Base-by-base conservation (phyloP, 139 green algal genomes). In the Volvox africanus region DNA sequence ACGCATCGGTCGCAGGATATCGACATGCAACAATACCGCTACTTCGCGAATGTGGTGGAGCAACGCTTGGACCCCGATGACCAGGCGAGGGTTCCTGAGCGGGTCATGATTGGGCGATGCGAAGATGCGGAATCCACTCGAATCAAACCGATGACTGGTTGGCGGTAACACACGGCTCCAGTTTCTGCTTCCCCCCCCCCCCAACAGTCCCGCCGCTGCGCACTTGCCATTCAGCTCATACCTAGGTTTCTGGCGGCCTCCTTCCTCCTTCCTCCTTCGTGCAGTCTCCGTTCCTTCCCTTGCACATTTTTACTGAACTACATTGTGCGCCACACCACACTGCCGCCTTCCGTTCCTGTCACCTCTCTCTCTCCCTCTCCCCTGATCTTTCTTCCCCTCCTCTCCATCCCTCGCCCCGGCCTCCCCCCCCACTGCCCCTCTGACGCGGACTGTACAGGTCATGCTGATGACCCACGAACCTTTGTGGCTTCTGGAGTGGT, bases 401-500 rank as follows among this genome's bases (percentile, higher is more conserved):
- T 18, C 78, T 20, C 36, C 78, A 35, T 61, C 78, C 35, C 78
- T 6, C 78, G 35, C 26, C 19, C 80, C 24, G n/a, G n/a, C n/a
- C n/a, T n/a, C 80, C 24, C 76, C 76, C 11, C 69, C 26, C 16
- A 36, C n/a, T 18, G 11, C 26, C 24, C n/a, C 68, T 44, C 36
- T 2, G 26, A 30, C 9, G 44, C 44, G 44, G 44, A 9, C 9
- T 55, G 14, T 35, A 30, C 92, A 95, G 79, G 97, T 95, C 9
- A 96, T 99, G 37, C 92, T 99, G 84, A 93, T 99, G n/a, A 97
- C 95, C n/a, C 97, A 99, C 92, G 93, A 97, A 91, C 97, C 97
- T 20, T 90, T 93, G 26, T 99, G 97, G 97, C 95, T 99, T 71
- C 88, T 96, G 71, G 94, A 97, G 86, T 99, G 97, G 97, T 98